Percentiles rank a stretch among this genome's conserved stretches.
phyloP scores from a whole-genome alignment of 192 early-diverging fungal genomes.

The Globomyces pollinis-pini region DNA sequence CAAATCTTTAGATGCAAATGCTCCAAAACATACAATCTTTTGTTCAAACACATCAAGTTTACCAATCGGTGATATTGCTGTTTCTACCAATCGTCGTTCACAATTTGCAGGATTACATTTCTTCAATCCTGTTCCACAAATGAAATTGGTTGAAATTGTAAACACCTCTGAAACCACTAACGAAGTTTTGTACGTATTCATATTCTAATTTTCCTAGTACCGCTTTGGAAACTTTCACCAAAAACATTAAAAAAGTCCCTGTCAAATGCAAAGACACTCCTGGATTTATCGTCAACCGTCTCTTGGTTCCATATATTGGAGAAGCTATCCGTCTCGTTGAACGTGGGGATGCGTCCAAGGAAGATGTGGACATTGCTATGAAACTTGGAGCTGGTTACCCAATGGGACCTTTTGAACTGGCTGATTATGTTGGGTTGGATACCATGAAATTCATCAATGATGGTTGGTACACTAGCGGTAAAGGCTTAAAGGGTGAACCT shows the following conservation, averaged over 20 bases:
- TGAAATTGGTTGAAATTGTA: conserved; percentile 96
- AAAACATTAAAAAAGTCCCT: conserved; percentile 74
- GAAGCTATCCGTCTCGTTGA: conserved; percentile 90
- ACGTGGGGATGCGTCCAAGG: conserved; percentile 72
- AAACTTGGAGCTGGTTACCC: conserved; percentile 95
- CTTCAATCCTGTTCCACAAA: conserved; percentile 98
- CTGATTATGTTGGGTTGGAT: conserved; percentile 88
- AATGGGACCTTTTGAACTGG: conserved; percentile 85
- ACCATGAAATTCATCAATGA: conserved; percentile 93
- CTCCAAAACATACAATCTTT: conserved; percentile 69
- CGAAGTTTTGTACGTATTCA: too few relatives aligned
- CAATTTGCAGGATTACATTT: conserved; percentile 87
- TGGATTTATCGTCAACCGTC: conserved; percentile 86
- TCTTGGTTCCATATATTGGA: conserved; percentile 93
- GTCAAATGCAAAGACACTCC: conserved; percentile 96
- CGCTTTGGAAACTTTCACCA: conserved; percentile 58
- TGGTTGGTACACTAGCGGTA: conserved; percentile 82
- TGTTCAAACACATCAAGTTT: conserved; percentile 90
- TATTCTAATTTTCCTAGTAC: too few relatives aligned
- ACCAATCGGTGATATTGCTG: conserved; percentile 75
- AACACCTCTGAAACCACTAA: conserved; percentile 56
- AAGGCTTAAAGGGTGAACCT: conserved; percentile 63
- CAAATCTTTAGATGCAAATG: conserved; percentile 48
- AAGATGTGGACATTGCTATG: conserved; percentile 94
- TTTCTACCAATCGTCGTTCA: conserved; percentile 37